Evolutionary conservation across 495 filamentous ascomycete genomes (phyloP), one percentile per base, ranked within the genome.

Genomic region (Friedmanniomyces endolithicus): DNA sequence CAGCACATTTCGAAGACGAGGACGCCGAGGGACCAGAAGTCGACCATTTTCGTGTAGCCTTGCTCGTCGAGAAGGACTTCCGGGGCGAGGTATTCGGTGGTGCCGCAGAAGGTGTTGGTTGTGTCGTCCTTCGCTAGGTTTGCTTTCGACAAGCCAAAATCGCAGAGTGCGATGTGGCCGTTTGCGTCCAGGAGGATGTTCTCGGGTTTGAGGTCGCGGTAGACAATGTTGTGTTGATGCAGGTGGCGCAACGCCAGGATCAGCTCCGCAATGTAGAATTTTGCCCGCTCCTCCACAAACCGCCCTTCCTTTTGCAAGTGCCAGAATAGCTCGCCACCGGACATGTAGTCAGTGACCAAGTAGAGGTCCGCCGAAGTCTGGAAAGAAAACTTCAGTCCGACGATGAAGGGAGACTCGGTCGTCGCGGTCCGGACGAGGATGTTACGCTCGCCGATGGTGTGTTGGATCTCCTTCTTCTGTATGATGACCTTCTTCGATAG

Each of bases 1-100:
- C 92, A 98, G 70, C 90, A 96, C 92, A 98, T 98, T 70, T 98
- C 92, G 67, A 98, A 98, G 11, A 98, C 92, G 22, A 98, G 78
- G 14, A 98, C 92, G 45, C 92, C 92, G 39, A 98, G 76, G 6
- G 92, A 97, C 92, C 94, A 98, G 70, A 98, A 98, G 69, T 98
- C 92, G 2, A 98, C 92, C 94, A 98, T 97, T 71, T 96, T 98
- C 14, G 92, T 96, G 65, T 98, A 98, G n/a, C 92, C 92, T 60
- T 86, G 82, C 66, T 97, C 92, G 64, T 98, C 92, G 16, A 97
- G 74, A 39, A 98, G 75, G 1, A 98, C 92, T 64, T 98, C 92
- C 0, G 92, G 92, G 1, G 92, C 92, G 16, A 98, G 77, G 65
- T 98, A 99, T 66, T 99, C 92, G 11, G 92, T 97, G 3, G 92